Evolutionary conservation across 768 basidiomycete species (phyloP).

Genomic region (Cystofilobasidium capitatum): DNA sequence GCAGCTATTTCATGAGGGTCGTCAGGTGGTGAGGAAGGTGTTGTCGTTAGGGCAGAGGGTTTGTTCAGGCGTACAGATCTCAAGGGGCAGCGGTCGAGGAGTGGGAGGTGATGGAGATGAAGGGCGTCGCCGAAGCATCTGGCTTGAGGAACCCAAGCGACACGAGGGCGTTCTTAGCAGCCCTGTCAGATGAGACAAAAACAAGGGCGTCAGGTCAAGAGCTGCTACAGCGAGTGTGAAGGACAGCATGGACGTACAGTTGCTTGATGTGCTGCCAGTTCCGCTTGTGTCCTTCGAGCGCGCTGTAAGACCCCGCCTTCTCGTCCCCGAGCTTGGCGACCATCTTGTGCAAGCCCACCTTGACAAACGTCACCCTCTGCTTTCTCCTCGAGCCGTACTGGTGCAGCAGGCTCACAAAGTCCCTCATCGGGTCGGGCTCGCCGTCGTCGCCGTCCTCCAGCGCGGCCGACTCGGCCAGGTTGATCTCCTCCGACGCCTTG

Average conservation of each 20-base stretch:
- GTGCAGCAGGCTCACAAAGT: not conserved
- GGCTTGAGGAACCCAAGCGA: not conserved
- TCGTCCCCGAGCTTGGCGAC: not conserved
- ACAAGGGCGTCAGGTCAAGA: not conserved
- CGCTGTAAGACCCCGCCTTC: not conserved
- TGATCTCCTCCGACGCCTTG: not conserved
- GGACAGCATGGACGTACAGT: not conserved
- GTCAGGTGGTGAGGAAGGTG: too few relatives aligned
- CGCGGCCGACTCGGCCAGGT: not conserved
- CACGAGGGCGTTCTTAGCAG: not conserved
- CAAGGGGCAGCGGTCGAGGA: too few relatives aligned
- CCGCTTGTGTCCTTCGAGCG: conserved; percentile 1
- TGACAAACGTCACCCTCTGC: not conserved
- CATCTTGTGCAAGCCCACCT: not conserved
- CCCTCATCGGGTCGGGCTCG: not conserved
- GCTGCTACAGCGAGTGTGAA: not conserved
- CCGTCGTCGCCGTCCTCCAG: not conserved
- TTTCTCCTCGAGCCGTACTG: not conserved
- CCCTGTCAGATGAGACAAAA: not conserved
- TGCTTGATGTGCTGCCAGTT: not conserved
- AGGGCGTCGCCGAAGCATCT: too few relatives aligned
- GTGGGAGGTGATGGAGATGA: too few relatives aligned
- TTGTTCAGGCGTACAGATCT: too few relatives aligned
- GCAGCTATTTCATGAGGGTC: too few relatives aligned
- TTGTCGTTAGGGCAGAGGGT: too few relatives aligned